These are phyloP conservation scores for Mycena olivaceomarginata DNA, from an alignment of 768 basidiomycete genomes.

Conservation along the genomic window DNA sequence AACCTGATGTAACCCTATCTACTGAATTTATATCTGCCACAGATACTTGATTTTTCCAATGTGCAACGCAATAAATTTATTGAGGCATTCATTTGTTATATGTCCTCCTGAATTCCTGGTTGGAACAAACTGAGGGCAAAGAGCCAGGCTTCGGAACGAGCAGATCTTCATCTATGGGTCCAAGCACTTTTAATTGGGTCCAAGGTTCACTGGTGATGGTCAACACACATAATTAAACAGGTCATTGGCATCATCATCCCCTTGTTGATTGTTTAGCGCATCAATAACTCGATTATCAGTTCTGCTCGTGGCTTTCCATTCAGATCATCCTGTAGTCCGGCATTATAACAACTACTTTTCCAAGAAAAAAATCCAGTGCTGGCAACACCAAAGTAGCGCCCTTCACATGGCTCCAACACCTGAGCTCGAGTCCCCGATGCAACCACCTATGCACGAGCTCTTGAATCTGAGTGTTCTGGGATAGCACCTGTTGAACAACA, in stretches of 20 bases:
- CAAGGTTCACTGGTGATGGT: conserved; percentile 24
- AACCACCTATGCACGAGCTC: too few relatives aligned
- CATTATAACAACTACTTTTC: not conserved
- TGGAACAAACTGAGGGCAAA: too few relatives aligned
- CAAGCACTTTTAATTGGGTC: conserved; percentile 18
- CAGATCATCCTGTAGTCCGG: not conserved
- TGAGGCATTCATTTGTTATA: too few relatives aligned
- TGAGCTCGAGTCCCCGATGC: too few relatives aligned
- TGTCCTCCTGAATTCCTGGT: too few relatives aligned
- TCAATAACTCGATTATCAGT: not conserved
- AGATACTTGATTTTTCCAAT: too few relatives aligned
- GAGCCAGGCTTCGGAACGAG: too few relatives aligned
- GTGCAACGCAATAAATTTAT: too few relatives aligned
- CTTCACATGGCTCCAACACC: not conserved
- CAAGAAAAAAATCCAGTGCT: not conserved
- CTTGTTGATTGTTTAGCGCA: not conserved
- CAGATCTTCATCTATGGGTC: not conserved
- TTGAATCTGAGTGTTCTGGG: too few relatives aligned
- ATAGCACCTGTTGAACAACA: too few relatives aligned
- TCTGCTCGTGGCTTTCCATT: not conserved
- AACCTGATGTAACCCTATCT: too few relatives aligned
- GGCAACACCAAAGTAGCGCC: not conserved
- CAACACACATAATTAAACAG: conserved; percentile 14
- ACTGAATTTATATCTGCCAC: too few relatives aligned
- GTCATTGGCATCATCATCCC: conserved; percentile 12